These are phyloP conservation scores for Calonectria hongkongensis DNA, from an alignment of 2,329 filamentous ascomycete species.

Conservation along the genomic window DNA sequence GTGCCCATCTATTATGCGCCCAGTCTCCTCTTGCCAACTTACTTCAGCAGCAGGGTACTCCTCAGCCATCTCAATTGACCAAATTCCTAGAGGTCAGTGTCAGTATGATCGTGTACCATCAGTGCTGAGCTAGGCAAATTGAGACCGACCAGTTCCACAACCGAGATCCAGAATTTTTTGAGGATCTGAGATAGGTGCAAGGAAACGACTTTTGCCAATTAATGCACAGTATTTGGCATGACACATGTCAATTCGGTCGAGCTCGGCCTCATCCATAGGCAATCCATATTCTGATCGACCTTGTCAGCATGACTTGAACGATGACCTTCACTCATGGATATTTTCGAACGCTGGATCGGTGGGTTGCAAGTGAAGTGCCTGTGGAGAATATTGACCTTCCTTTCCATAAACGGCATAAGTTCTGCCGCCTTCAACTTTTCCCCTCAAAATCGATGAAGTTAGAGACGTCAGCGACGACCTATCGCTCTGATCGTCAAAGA, in stretches of 20 bases:
- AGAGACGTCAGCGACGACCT: slow-evolving; percentile 51
- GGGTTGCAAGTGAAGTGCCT: no score
- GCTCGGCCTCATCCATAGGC: slow-evolving; percentile 63
- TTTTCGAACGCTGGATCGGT: no score
- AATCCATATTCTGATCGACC: slow-evolving; percentile 60
- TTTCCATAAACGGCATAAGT: slow-evolving; percentile 61
- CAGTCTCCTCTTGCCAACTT: background rate
- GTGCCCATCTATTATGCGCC: background rate
- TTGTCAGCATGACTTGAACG: slow-evolving; percentile 5
- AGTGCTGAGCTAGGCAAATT: background rate
- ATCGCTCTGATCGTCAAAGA: slow-evolving; percentile 45
- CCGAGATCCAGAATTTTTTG: slow-evolving; percentile 58
- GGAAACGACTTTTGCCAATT: slow-evolving; percentile 52
- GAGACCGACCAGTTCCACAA: slow-evolving; percentile 54
- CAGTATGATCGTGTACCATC: background rate
- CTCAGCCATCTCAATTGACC: slow-evolving; percentile 63
- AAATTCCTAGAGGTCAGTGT: slow-evolving; percentile 51
- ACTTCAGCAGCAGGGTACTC: slow-evolving; percentile 45
- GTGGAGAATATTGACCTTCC: slow-evolving; percentile 52
- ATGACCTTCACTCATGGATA: background rate
- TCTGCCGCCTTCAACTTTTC: slow-evolving; percentile 56
- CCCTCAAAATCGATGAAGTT: slow-evolving; percentile 52
- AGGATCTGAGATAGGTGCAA: slow-evolving; percentile 50
- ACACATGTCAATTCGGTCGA: slow-evolving; percentile 64
- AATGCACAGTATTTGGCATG: slow-evolving; percentile 60